phyloP scores from a whole-genome alignment of 2,329 filamentous ascomycete genomes.

The Claviceps sorghi region DNA sequence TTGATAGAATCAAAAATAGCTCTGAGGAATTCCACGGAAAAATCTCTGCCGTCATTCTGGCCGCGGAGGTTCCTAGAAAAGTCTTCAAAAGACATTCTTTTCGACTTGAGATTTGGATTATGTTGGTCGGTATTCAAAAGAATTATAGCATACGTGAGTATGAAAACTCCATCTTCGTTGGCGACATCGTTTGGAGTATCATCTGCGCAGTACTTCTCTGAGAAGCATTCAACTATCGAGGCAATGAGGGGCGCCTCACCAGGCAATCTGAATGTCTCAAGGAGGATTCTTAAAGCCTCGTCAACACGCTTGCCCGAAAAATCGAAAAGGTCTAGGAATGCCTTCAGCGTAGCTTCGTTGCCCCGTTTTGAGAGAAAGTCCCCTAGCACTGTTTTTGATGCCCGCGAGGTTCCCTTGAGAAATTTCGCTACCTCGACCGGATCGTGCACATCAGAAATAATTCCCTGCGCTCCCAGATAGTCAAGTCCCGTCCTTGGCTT shows the following conservation, averaged over 20 bases:
- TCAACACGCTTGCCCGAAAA: conserved; percentile 78
- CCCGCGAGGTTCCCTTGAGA: conserved; percentile 68
- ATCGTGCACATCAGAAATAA: conserved; percentile 64
- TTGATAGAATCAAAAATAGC: conserved; percentile 85
- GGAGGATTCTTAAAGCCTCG: conserved; percentile 72
- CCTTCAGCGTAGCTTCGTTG: conserved; percentile 71
- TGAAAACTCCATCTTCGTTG: conserved; percentile 75
- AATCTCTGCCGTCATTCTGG: conserved; percentile 75
- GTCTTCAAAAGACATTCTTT: conserved; percentile 71
- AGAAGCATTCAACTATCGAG: conserved; percentile 75
- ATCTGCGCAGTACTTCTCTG: conserved; percentile 66
- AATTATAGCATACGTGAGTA: conserved; percentile 91
- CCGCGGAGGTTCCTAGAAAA: conserved; percentile 85
- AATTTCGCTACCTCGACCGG: conserved; percentile 73
- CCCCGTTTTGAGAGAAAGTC: conserved; percentile 86
- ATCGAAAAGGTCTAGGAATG: conserved; percentile 77
- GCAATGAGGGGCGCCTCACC: conserved; percentile 90
- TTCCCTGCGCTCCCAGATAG: conserved; percentile 70
- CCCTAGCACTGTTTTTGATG: conserved; percentile 82
- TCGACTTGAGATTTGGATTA: conserved; percentile 74
- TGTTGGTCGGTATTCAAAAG: conserved; percentile 96
- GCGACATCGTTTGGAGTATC: conserved; percentile 60
- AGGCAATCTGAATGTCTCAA: conserved; percentile 84
- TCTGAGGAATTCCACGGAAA: conserved; percentile 67
- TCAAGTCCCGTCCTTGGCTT: conserved; percentile 79